Base-by-base conservation (phyloP, 2,329 filamentous ascomycete genomes). In the Westerdykella sp. region DNA sequence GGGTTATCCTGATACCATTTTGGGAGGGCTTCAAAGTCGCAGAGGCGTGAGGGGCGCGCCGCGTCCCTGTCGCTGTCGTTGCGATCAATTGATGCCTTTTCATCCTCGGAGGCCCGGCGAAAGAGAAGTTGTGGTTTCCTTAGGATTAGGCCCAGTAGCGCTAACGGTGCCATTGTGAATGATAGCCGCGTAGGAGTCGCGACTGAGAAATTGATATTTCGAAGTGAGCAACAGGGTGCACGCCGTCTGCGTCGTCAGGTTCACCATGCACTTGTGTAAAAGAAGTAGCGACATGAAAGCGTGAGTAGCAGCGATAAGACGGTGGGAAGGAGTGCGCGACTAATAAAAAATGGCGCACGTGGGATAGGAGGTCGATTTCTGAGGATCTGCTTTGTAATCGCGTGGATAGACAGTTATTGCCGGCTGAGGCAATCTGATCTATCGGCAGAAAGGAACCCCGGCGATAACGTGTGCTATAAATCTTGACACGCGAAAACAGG, bases 1-100 rank as follows among this genome's bases (percentile, higher is more conserved):
- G 80, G 79, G 55, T 85, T 85, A 63, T 85, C 81, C 55, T 66
- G 61, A 46, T 69, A 68, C 69, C 69, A 72, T 45, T 55, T 40
- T 10, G 66, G 63, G 4, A 72, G 53, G 15, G 71, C 61, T 15
- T 54, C 46, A 46, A 57, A 65, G 5, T 41, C 57, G 15, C 66
- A 48, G 7, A 69, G 59, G 21, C 44, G 48, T 13, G 46, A 41
- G 2, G 30, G 41, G 5, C 9, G 3, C 16, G 38, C 39, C 31
- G 11, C 23, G n/a, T 34, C 37, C 23, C 39, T 15, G 21, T 44
- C 12, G 31, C 5, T 15, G 16, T 37, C 14, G 25, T 47, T 44
- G 2, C 15, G 14, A 14, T 39, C 32, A 22, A 13, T 22, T 4
- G 28, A 41, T 42, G 38, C 39, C 35, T 9, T 28, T 15, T 40